These are phyloP conservation scores for Ophiocordyceps camponoti-floridani DNA, from an alignment of 2,329 filamentous ascomycete species.

Conservation along the genomic window DNA sequence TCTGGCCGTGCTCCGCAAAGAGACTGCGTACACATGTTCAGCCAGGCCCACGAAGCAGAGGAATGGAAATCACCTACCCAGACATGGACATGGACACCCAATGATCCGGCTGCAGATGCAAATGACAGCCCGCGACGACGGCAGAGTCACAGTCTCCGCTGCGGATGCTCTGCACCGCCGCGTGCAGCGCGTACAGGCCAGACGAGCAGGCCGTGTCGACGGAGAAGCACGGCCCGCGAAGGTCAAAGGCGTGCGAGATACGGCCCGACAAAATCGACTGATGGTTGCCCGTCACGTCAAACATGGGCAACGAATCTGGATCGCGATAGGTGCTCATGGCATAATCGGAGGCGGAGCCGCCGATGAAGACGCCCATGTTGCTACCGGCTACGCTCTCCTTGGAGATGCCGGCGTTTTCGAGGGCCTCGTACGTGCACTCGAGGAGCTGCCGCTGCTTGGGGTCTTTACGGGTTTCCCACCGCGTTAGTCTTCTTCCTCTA, in stretches of 20 bases:
- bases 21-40: constrained; percentile 2
- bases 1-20: constrained; percentile 32
- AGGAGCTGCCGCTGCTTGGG: constrained; percentile 34
- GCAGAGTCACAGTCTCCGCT: constrained; percentile 26
- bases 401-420: constrained; percentile 33
- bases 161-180: constrained; percentile 29
- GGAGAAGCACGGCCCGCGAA: constrained; percentile 33
- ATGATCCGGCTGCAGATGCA: constrained; percentile 26
- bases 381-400: constrained; percentile 27
- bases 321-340: constrained; percentile 24
- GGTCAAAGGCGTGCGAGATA: constrained; percentile 36
- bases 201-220: constrained; percentile 35
- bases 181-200: constrained; percentile 28
- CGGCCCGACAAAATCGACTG: constrained; percentile 35
- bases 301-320: constrained; percentile 28
- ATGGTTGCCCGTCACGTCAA: constrained; percentile 30
- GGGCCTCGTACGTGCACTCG: constrained; percentile 34
- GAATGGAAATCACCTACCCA: constrained; percentile 5
- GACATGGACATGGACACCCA: constrained; percentile 13
- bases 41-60: too few relatives aligned
- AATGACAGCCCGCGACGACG: constrained; percentile 27
- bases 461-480: constrained; percentile 15
- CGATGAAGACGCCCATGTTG: constrained; percentile 31
- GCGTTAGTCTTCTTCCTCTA: too few relatives aligned
- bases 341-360: constrained; percentile 28